phyloP scores from a whole-genome alignment of 257 asterid genomes.

The Gentiana macrophylla region DNA sequence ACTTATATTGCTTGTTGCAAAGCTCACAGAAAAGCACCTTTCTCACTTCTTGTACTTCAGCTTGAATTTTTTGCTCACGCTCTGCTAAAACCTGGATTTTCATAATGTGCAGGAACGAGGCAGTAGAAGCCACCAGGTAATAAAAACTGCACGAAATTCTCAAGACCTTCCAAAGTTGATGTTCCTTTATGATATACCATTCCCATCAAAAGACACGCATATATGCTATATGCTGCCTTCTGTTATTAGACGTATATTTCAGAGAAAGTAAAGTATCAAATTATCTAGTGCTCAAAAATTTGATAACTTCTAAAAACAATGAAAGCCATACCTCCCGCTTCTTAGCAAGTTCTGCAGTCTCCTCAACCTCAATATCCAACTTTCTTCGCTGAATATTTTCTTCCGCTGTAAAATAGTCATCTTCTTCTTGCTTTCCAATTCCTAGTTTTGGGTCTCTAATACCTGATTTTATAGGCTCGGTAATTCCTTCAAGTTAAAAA shows the following conservation, averaged over 20 bases:
- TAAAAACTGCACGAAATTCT: constrained; percentile 98
- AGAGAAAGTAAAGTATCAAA: constrained; percentile 51
- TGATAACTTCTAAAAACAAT: constrained; percentile 17
- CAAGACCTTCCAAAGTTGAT: constrained; percentile 92
- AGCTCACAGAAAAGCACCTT: constrained; percentile 96
- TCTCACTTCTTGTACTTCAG: constrained; percentile 90
- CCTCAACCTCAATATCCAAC: constrained; percentile 92
- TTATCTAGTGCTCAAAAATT: constrained; percentile 25
- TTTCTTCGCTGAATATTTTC: constrained; percentile 93
- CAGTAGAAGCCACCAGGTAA: constrained; percentile 99
- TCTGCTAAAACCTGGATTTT: constrained; percentile 99
- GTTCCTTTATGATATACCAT: constrained; percentile 76
- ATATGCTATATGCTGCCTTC: constrained; percentile 96
- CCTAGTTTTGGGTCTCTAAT: constrained; percentile 87
- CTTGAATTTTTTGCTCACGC: constrained; percentile 90
- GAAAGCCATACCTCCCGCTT: constrained; percentile 87
- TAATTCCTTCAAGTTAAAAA: constrained; percentile 45
- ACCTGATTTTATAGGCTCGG: constrained; percentile 94
- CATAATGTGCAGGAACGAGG: constrained; percentile 99
- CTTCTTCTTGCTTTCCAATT: constrained; percentile 98
- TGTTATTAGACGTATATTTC: constrained; percentile 74
- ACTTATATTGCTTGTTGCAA: constrained; percentile 96
- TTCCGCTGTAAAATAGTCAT: constrained; percentile 92
- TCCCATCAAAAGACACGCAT: constrained; percentile 89
- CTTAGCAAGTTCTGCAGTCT: constrained; percentile 78